Base-by-base conservation (phyloP, 768 basidiomycete genomes). In the Leucosporidium creatinivorum region DNA sequence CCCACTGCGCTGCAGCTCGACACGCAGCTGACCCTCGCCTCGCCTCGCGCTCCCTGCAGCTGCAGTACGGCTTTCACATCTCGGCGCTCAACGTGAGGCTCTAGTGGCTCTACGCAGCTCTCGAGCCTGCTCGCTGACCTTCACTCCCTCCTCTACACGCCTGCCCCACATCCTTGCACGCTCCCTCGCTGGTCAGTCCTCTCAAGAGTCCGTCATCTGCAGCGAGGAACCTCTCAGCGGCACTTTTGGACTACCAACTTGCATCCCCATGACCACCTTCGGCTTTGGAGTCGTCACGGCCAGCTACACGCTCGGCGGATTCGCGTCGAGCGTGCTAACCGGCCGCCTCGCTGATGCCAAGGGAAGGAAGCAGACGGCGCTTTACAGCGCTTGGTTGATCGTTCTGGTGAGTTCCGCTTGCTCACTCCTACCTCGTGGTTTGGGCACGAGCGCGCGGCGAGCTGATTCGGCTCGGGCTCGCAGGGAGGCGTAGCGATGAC, bases 31-130 rank as follows among this genome's bases (percentile, higher is more conserved):
- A 18, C 58, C 36, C 58, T 30, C 21, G 13, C 44, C 44, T 3
- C 17, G 1, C 25, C 21, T 33, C 39, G 39, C 39, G 13, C 39
- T 4, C 23, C 23, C 5, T 10, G 19, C 58, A 69, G 67, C 21
- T 62, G 30, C 62, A 89, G 84, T 91, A 90, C 79, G 93, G 92
- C n/a, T 96, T 89, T 78, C 91, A 94, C 77, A 89, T 92, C 51
- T 89, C 91, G 2, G 87, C 87, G 21, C 83, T 97, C 67, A 97
- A 97, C 77, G 50, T 64, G 56, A 17, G 67, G 47, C 58, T 48
- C 33, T 57, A 33, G n/a, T 61, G 30, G 48, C n/a, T 30, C 18
- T 28, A 4, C 28, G 28, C 55, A 23, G 13, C 39, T 44, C 39
- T 17, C 39, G 39, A 10, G 15, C 2, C 15, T 17, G 39, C 39